Percentiles rank a stretch among this genome's conserved stretches.
Conservation (phyloP, 768 basidiomycete species). For the Boletus fagicola region DNA sequence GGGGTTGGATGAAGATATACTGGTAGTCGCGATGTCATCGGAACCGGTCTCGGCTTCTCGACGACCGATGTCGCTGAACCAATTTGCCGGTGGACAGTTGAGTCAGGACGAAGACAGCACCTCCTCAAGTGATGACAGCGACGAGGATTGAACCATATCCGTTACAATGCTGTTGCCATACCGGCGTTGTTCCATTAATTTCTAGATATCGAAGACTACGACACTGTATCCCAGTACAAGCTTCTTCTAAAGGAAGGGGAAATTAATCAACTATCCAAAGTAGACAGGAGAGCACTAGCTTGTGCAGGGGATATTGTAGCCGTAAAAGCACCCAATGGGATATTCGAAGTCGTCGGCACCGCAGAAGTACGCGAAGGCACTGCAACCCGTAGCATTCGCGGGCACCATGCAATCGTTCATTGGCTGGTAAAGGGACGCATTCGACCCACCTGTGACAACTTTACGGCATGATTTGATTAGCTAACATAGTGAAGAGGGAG, state of each 20-base stretch:
- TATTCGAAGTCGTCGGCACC: slow-evolving; percentile 13
- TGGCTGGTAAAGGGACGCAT: slow-evolving; percentile 54
- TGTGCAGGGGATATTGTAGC: slow-evolving; percentile 24
- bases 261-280: slow-evolving; percentile 24
- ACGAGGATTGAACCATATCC: slow-evolving; percentile 41
- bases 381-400: slow-evolving; percentile 55
- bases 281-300: slow-evolving; percentile 33
- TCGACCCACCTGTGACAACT: too few relatives aligned
- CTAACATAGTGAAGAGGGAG: too few relatives aligned
- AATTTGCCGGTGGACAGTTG: slow-evolving; percentile 43
- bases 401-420: slow-evolving; percentile 64
- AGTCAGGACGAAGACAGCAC: slow-evolving; percentile 48
- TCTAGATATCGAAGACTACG: slow-evolving; percentile 3
- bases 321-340: slow-evolving; percentile 4
- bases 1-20: slow-evolving; percentile 51
- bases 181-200: slow-evolving; percentile 5
- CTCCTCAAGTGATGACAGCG: slow-evolving; percentile 54
- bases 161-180: slow-evolving; percentile 3
- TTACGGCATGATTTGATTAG: too few relatives aligned
- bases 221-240: slow-evolving; percentile 4
- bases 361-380: slow-evolving; percentile 29
- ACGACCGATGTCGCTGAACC: slow-evolving; percentile 50
- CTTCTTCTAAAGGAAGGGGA: not conserved
- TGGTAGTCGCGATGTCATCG: slow-evolving; percentile 41
- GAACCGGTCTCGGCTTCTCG: slow-evolving; percentile 32